phyloP scores from a whole-genome alignment of 1,284 basidiomycete genomes.

The Xerocomus minutiporus region DNA sequence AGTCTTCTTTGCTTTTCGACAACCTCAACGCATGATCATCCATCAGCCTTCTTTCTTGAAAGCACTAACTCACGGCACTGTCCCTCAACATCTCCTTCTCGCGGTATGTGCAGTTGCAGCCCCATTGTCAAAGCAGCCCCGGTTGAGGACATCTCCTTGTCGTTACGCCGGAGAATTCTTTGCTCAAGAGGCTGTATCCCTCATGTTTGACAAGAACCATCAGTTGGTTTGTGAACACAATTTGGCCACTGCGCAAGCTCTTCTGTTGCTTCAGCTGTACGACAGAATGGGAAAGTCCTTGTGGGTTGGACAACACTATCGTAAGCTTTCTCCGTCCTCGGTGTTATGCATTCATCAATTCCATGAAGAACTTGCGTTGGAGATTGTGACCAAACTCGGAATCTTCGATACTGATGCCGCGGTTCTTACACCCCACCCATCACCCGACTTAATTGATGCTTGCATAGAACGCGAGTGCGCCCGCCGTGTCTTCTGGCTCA shows the following conservation, averaged over 20 bases:
- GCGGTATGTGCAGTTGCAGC: constrained; percentile 73
- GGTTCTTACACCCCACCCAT: constrained; percentile 42
- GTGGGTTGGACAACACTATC: constrained; percentile 29
- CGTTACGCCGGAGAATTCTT: constrained; percentile 68
- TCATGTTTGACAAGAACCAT: constrained; percentile 65
- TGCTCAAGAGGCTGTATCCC: constrained; percentile 58
- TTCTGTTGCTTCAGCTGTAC: constrained; percentile 65
- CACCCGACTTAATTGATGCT: constrained; percentile 52
- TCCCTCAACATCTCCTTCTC: constrained; percentile 65
- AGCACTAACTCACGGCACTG: constrained; percentile 55
- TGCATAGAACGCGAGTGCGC: constrained; percentile 67
- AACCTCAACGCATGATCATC: constrained; percentile 67
- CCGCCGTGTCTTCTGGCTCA: constrained; percentile 74
- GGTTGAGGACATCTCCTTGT: constrained; percentile 51
- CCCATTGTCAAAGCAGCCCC: constrained; percentile 62
- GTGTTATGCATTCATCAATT: constrained; percentile 16
- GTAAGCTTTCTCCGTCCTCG: constrained; percentile 18
- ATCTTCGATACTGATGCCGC: constrained; percentile 57
- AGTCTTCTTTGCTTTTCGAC: constrained; percentile 80
- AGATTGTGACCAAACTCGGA: constrained; percentile 60
- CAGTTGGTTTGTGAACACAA: constrained; percentile 49
- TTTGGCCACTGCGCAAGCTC: constrained; percentile 65
- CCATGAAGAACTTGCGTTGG: constrained; percentile 55
- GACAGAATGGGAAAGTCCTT: constrained; percentile 51
- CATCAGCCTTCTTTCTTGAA: constrained; percentile 71